A percentile compares a stretch with the other conserved stretches of the same genome.
Conservation (phyloP, 768 basidiomycete genomes). For the Dioszegia hungarica region DNA sequence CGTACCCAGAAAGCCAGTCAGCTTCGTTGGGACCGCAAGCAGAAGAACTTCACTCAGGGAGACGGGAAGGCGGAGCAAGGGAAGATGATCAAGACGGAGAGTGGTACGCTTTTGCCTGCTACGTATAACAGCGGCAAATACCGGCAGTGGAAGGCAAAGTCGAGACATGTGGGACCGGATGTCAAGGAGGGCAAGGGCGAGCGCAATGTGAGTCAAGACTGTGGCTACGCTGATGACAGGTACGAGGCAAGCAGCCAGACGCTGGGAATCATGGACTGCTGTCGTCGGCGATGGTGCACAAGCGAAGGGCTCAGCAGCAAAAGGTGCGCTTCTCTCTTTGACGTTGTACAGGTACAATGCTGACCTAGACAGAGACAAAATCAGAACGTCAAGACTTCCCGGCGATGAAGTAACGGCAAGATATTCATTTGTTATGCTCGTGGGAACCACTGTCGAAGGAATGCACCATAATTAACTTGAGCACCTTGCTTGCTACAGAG, state of each 20-base stretch:
- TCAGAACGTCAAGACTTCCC: background rate
- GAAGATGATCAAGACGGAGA: constrained; percentile 88
- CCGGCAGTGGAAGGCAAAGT: constrained; percentile 82
- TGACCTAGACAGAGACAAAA: background rate
- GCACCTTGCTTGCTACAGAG: no score
- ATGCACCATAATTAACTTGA: no score
- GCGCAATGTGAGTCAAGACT: background rate
- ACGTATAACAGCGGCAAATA: constrained; percentile 89
- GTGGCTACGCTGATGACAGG: background rate
- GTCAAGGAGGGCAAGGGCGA: background rate
- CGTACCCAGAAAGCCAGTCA: constrained; percentile 54
- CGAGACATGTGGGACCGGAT: constrained; percentile 11
- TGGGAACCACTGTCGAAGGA: no score
- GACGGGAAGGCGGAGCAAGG: constrained; percentile 77
- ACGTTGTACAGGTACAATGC: background rate
- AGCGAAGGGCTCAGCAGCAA: background rate
- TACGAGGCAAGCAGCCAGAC: background rate
- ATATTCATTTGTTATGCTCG: no score
- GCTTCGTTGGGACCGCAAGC: constrained; percentile 90
- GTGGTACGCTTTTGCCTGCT: constrained; percentile 82
- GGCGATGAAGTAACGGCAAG: no score
- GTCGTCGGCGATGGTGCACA: background rate
- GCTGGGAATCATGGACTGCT: background rate
- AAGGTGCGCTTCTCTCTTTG: background rate
- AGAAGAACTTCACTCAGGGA: constrained; percentile 86